Evolutionary conservation across 2,329 filamentous ascomycete genomes (phyloP).

Genomic region (Hymenoscyphus salicellus): DNA sequence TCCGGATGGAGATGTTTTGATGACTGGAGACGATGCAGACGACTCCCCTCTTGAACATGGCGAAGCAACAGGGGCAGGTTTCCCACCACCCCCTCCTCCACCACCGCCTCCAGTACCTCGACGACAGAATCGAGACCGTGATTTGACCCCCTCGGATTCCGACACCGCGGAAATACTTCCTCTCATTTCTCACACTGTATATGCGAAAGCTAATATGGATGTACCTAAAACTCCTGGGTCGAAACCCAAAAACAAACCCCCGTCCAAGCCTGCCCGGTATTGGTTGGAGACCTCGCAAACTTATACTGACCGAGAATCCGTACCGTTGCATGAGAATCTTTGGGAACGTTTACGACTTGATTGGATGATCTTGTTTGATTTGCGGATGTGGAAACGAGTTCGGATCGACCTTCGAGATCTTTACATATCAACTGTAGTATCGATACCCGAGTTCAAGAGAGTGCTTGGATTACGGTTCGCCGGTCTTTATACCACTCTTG

Average conservation of each 20-base stretch:
- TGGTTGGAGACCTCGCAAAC: constrained; percentile 79
- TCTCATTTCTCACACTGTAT: constrained; percentile 59
- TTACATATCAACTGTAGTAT: constrained; percentile 94
- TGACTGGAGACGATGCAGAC: constrained; percentile 40
- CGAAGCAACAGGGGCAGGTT: constrained; percentile 75
- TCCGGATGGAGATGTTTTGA: constrained; percentile 45
- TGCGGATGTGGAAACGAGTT: constrained; percentile 94
- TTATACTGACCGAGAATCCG: constrained; percentile 60
- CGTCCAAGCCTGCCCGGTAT: constrained; percentile 69
- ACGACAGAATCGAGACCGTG: constrained; percentile 51
- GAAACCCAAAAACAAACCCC: constrained; percentile 41
- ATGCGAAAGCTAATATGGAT: constrained; percentile 62
- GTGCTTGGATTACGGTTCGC: constrained; percentile 91
- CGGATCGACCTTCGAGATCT: constrained; percentile 86
- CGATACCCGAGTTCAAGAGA: constrained; percentile 93
- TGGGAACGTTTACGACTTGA: constrained; percentile 87
- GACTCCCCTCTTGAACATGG: constrained; percentile 68
- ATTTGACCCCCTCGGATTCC: constrained; percentile 68
- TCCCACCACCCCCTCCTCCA: constrained; percentile 65
- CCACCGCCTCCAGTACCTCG: constrained; percentile 46
- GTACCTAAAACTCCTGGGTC: constrained; percentile 78
- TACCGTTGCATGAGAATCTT: constrained; percentile 78
- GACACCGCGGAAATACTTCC: constrained; percentile 62
- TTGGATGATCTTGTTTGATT: constrained; percentile 90
- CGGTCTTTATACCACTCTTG: constrained; percentile 87